Conservation (phyloP, 208 protist species). For the Eutreptiella sp. region DNA sequence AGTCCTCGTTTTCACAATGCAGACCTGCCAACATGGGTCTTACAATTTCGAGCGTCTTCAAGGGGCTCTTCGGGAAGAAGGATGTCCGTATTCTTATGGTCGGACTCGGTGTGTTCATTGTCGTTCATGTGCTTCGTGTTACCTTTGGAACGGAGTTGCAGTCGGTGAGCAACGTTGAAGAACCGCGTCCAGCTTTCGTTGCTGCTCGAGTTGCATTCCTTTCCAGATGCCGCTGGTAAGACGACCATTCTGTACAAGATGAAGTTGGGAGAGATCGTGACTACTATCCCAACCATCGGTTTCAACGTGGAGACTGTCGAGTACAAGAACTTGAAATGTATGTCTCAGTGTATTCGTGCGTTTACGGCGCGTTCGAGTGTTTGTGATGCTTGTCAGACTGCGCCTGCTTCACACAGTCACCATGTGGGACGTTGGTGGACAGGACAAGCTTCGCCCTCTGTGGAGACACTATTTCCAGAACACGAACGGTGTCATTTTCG, state of each 20-base stretch:
- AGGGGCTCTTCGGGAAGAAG: slow-evolving; percentile 43
- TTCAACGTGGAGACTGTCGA: slow-evolving; percentile 80
- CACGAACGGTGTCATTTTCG: slow-evolving; percentile 83
- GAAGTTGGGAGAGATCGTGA: slow-evolving; percentile 84
- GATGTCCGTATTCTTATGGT: slow-evolving; percentile 57
- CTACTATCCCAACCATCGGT: slow-evolving; percentile 93
- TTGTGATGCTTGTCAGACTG: too few relatives aligned
- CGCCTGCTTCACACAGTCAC: slow-evolving; percentile 55
- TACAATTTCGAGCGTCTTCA: background rate
- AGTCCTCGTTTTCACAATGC: background rate
- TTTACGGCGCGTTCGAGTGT: too few relatives aligned
- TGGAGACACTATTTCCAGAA: slow-evolving; percentile 95
- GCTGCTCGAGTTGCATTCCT: too few relatives aligned
- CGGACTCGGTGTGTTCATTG: too few relatives aligned
- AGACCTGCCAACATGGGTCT: background rate
- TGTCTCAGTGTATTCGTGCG: background rate
- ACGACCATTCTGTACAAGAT: slow-evolving; percentile 95
- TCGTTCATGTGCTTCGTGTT: too few relatives aligned
- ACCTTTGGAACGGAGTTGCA: too few relatives aligned
- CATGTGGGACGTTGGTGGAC: slow-evolving; percentile 97
- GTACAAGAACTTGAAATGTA: slow-evolving; percentile 83
- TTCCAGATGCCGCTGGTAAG: slow-evolving; percentile 88
- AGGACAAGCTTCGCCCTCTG: slow-evolving; percentile 91
- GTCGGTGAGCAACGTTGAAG: too few relatives aligned
- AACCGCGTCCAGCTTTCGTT: too few relatives aligned